Percentiles rank a stretch among this genome's conserved stretches.
Conservation (phyloP, 2,329 filamentous ascomycete genomes). For the Colletotrichum sp. region DNA sequence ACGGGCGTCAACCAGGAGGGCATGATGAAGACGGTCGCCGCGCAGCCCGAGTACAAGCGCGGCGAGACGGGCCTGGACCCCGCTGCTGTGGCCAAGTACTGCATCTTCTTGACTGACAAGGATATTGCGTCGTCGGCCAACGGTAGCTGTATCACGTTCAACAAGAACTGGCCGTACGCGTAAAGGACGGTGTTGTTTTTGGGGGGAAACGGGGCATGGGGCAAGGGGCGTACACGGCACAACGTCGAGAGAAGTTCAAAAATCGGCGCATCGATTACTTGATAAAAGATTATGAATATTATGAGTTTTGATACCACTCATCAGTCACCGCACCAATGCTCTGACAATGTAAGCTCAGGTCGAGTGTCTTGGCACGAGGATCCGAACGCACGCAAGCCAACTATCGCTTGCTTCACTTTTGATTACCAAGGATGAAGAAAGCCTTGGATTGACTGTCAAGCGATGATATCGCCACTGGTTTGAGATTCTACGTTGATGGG, state of each 20-base stretch:
- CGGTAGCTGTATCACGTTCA: conserved; percentile 35
- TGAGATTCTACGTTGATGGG: neutral
- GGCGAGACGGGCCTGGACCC: conserved; percentile 33
- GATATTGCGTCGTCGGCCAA: conserved; percentile 37
- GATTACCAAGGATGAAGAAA: no score
- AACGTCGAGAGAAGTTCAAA: neutral
- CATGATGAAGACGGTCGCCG: conserved; percentile 29
- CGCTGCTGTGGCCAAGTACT: conserved; percentile 43
- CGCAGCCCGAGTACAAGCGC: conserved; percentile 31
- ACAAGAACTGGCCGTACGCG: conserved; percentile 40
- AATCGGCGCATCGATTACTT: neutral
- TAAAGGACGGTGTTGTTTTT: conserved; percentile 12
- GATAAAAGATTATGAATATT: neutral
- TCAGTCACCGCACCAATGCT: neutral
- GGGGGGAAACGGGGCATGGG: neutral
- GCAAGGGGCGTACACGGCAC: neutral
- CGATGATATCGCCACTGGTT: neutral
- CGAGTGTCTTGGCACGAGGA: neutral
- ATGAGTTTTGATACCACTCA: neutral
- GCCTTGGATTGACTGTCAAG: neutral
- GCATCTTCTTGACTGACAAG: conserved; percentile 38
- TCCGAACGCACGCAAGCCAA: neutral
- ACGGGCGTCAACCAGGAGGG: conserved; percentile 37
- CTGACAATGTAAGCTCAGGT: neutral
- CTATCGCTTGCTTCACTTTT: neutral